These are phyloP conservation scores for Neonectria sp. DNA, from an alignment of 2,329 filamentous ascomycete genomes.

Conservation along the genomic window DNA sequence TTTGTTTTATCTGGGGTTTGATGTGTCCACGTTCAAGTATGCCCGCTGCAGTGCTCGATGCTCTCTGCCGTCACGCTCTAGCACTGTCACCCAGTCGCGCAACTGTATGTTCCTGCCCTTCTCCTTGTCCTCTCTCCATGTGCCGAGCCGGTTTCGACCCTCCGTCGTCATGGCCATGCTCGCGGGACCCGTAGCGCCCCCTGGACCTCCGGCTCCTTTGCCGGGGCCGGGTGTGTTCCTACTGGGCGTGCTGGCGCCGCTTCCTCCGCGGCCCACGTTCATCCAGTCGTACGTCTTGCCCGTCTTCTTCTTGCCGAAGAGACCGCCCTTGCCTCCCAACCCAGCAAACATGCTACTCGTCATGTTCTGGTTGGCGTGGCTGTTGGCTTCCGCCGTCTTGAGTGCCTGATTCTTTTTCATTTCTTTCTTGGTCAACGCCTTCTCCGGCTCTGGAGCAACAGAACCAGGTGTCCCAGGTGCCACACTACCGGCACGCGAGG, in stretches of 20 bases:
- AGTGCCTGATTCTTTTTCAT: conserved; percentile 81
- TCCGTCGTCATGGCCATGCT: conserved; percentile 67
- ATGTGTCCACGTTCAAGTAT: conserved; percentile 67
- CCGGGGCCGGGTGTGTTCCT: conserved; percentile 53
- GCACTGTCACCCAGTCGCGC: conserved; percentile 83
- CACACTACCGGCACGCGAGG: conserved; percentile 69
- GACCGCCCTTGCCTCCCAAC: conserved; percentile 73
- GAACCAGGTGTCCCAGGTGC: conserved; percentile 74
- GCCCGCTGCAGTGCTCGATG: conserved; percentile 73
- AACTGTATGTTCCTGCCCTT: conserved; percentile 87
- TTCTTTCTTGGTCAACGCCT: conserved; percentile 90
- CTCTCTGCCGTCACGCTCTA: conserved; percentile 85
- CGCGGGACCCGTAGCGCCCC: conserved; percentile 49
- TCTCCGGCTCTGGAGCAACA: conserved; percentile 75
- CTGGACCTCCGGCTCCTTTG: conserved; percentile 51
- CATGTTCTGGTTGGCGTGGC: conserved; percentile 85
- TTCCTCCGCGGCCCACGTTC: conserved; percentile 67
- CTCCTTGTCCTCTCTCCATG: conserved; percentile 83
- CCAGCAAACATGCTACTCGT: conserved; percentile 82
- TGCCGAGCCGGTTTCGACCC: conserved; percentile 76
- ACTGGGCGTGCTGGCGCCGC: conserved; percentile 68
- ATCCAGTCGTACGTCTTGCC: conserved; percentile 84
- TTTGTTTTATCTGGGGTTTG: conserved; percentile 57
- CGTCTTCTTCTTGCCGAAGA: conserved; percentile 73
- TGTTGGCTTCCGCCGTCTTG: conserved; percentile 82